Base-by-base conservation (phyloP, 164 flowering plant species). In the Paratinospora sagittata region DNA sequence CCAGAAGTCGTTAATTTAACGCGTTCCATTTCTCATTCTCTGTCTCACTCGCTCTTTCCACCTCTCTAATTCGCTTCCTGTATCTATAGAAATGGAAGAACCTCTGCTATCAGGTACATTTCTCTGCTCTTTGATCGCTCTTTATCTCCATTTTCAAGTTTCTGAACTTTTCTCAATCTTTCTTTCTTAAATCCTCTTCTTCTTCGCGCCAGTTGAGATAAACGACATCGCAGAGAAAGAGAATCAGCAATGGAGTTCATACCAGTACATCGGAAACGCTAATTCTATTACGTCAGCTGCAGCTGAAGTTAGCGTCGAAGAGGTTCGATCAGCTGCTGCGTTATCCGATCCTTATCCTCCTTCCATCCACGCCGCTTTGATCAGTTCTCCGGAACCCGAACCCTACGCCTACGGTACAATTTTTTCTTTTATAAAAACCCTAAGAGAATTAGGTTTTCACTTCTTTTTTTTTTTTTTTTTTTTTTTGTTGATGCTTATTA, bases 241-340 rank as follows among this genome's bases (percentile, higher is more conserved):
- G 71, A 81, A 81, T 73, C 87, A 82, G 70, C 78, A 73, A 73
- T 85, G 82, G 96, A 80, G 87, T 66, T 81, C 88, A 17, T 93
- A 93, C 70, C 86, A 91, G 81, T 75, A 85, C 72, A 75, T 93
- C 27, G 92, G 88, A 14, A 80, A 96, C 79, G 39, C 82, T 0
- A 84, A 87, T 19, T 85, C 92, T 3, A 75, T 72, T 8, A 72
- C 79, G 47, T 91, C 88, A 30, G 82, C 84, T 9, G 82, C 89
- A 72, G 73, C 84, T 34, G 88, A 87, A 69, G 88, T 92, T 45
- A 94, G 90, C 78, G 89, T 92, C 3, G 95, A 88, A 13, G 97
- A 94, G 72, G 85, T 94, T 76, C 91, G 98, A 72, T 89, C 96
- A 0, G 96, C 96, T 0, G 74, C 96, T 6, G 70, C 85, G 10